These are phyloP conservation scores for Acacia confusa DNA, from an alignment of 306 rosid species.

Conservation along the genomic window DNA sequence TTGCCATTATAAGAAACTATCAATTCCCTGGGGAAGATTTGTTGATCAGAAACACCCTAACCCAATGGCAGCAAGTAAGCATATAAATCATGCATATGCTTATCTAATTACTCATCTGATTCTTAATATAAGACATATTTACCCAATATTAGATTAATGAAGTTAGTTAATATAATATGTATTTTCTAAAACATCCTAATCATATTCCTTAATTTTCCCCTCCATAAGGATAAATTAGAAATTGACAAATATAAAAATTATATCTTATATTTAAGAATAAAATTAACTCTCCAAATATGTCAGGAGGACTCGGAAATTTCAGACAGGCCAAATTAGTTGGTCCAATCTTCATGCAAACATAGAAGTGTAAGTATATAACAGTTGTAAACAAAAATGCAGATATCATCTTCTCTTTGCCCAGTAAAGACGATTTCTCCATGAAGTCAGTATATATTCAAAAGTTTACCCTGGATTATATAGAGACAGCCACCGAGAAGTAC, in stretches of 20 bases:
- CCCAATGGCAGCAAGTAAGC: conserved; percentile 55
- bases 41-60: conserved; percentile 40
- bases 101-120: no score
- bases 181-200: no score
- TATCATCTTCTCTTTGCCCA: conserved; percentile 63
- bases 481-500: conserved; percentile 65
- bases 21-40: conserved; percentile 46
- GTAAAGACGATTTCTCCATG: conserved; percentile 61
- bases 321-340: not conserved
- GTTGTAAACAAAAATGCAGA: conserved; percentile 49
- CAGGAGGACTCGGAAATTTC: no score
- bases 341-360: not conserved
- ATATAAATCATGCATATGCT: no score
- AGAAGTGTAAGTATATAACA: not conserved
- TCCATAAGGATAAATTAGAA: no score
- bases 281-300: no score
- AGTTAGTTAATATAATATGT: no score
- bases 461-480: conserved; percentile 62
- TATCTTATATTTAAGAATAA: no score
- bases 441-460: conserved; percentile 61
- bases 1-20: conserved; percentile 46
- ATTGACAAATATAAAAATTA: no score
- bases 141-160: no score
- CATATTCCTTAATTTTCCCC: no score
- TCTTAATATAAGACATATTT: no score